Evolutionary conservation across 345 rosid species (phyloP).

Genomic region (Dimocarpus longan): DNA sequence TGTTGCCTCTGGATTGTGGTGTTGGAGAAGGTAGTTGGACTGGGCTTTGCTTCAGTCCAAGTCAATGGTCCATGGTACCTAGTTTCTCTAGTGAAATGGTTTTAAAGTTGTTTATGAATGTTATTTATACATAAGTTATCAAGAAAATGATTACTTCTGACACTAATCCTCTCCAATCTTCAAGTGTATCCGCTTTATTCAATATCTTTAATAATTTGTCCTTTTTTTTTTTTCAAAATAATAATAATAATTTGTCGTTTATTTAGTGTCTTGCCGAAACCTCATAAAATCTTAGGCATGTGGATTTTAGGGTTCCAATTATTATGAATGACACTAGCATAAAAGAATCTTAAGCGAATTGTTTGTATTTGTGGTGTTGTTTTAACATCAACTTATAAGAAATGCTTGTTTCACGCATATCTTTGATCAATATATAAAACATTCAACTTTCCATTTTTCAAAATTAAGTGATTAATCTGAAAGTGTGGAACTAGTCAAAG

Average conservation of each 20-base stretch:
- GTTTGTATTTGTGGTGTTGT: too few species aligned
- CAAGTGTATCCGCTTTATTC: background rate
- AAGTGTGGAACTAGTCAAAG: too few species aligned
- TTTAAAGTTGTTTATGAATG: background rate
- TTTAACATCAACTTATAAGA: too few species aligned
- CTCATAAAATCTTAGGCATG: background rate
- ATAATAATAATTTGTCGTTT: too few species aligned
- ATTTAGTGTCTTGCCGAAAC: background rate
- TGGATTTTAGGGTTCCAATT: background rate
- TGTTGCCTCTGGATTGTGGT: constrained; percentile 64
- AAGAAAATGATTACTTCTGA: background rate
- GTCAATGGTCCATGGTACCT: constrained; percentile 63
- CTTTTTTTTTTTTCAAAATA: too few species aligned
- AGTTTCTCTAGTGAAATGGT: constrained; percentile 1
- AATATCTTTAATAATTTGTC: background rate
- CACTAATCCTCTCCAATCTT: background rate
- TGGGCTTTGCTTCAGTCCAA: constrained; percentile 72
- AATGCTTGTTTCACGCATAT: too few species aligned
- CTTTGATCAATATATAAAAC: too few species aligned
- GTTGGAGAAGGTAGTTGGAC: constrained; percentile 81
- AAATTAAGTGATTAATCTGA: too few species aligned
- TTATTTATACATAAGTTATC: background rate
- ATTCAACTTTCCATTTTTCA: too few species aligned
- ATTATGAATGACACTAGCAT: too few species aligned
- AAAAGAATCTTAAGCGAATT: too few species aligned